Conservation (phyloP, 139 green algal genomes). For the Chlorella sp. region DNA sequence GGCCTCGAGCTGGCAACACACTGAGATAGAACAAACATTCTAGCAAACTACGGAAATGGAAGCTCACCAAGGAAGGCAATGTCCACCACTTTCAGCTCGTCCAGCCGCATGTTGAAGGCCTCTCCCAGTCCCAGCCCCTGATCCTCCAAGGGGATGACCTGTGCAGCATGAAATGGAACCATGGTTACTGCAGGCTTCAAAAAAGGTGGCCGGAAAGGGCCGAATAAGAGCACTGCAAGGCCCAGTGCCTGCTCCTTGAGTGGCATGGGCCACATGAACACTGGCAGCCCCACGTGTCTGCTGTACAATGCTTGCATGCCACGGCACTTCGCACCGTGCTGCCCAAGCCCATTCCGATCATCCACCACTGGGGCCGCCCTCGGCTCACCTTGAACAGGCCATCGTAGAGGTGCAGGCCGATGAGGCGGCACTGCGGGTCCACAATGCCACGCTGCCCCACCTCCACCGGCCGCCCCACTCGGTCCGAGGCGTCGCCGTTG, state of each 20-base stretch:
- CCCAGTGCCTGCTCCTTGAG: no score
- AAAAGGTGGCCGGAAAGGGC: no score
- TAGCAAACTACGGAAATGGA: no score
- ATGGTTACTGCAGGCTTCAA: not conserved
- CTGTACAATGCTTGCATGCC: no score
- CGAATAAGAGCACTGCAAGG: no score
- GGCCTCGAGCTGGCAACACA: no score
- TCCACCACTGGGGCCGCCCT: not conserved
- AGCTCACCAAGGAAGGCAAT: constrained; percentile 69
- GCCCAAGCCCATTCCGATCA: no score
- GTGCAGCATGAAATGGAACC: not conserved
- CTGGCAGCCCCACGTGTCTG: no score
- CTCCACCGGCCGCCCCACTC: constrained; percentile 83
- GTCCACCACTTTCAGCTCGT: constrained; percentile 89
- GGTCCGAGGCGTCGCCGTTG: constrained; percentile 85
- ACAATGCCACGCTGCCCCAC: constrained; percentile 88
- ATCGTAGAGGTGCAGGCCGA: constrained; percentile 97
- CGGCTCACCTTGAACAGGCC: constrained; percentile 91
- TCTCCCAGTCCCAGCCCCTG: constrained; percentile 69
- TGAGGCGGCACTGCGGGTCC: constrained; percentile 80
- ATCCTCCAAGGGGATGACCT: constrained; percentile 82
- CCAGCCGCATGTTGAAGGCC: constrained; percentile 90
- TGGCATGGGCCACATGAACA: no score
- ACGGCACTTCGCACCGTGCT: no score
- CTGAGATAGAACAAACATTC: no score